A percentile compares a stretch with the other conserved stretches of the same genome.
phyloP scores from a whole-genome alignment of 495 filamentous ascomycete genomes.

The Margaritispora aquatica region DNA sequence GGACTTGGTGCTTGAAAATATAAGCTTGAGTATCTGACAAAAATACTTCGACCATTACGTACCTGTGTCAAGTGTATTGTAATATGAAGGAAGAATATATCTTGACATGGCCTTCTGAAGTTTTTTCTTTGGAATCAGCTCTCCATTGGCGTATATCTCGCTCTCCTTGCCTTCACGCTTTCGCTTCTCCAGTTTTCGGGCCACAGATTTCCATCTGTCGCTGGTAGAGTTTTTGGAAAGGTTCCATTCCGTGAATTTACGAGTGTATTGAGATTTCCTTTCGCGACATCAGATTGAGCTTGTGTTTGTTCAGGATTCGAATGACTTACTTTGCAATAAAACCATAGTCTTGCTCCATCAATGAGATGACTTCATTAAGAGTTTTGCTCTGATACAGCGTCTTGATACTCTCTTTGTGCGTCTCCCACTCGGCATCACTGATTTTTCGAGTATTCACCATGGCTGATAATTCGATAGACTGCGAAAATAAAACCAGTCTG shows the following conservation, averaged over 20 bases:
- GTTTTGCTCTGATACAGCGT: not conserved
- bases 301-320: not conserved
- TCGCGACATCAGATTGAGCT: not conserved
- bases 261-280: constrained; percentile 14
- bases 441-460: not conserved
- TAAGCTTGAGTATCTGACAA: not conserved
- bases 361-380: not conserved
- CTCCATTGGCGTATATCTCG: constrained; percentile 9
- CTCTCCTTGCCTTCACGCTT: constrained; percentile 12
- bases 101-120: constrained; percentile 15
- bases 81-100: constrained; percentile 1
- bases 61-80: constrained; percentile 1
- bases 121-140: constrained; percentile 14
- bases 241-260: constrained; percentile 12
- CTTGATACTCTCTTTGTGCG: not conserved
- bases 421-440: not conserved
- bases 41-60: not conserved
- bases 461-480: not conserved
- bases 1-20: constrained; percentile 6
- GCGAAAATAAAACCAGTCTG: not conserved
- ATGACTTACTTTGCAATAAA: not conserved
- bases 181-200: constrained; percentile 8
- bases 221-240: constrained; percentile 7
- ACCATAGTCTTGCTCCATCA: not conserved
- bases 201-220: constrained; percentile 10